Evolutionary conservation across 305 asterid species (phyloP).

Genomic region (Coffea humblotiana): DNA sequence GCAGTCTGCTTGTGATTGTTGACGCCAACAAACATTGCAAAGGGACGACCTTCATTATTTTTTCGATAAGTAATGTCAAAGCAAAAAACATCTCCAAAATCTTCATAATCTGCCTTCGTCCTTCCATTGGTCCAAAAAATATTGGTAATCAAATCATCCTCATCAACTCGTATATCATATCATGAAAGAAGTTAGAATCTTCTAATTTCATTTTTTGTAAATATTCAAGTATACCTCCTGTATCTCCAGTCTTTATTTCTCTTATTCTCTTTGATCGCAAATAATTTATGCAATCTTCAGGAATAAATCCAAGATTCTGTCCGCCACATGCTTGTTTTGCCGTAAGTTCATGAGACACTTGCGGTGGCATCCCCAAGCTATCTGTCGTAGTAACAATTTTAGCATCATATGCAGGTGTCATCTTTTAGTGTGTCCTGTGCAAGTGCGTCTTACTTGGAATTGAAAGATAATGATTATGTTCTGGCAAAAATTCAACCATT

Average conservation of each 20-base stretch:
- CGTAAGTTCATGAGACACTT: neutral
- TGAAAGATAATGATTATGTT: slow-evolving; percentile 16
- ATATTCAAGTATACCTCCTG: neutral
- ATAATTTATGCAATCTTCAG: neutral
- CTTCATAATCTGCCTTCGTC: neutral
- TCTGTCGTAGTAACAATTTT: neutral
- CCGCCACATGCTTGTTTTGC: neutral
- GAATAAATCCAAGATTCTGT: neutral
- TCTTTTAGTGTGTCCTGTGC: neutral
- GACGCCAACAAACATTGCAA: neutral
- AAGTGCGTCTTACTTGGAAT: neutral
- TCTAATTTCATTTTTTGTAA: neutral
- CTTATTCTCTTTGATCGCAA: neutral
- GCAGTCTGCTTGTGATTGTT: slow-evolving; percentile 17
- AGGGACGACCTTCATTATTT: neutral
- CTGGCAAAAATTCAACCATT: neutral
- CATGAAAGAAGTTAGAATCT: neutral
- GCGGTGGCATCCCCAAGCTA: neutral
- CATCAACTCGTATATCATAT: neutral
- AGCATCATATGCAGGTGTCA: neutral
- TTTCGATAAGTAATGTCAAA: neutral
- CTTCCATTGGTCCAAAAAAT: neutral
- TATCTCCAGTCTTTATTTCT: neutral
- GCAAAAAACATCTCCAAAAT: neutral
- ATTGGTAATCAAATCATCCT: neutral